Percentiles rank a stretch among this genome's conserved stretches.
These are phyloP conservation scores for Diplogelasinospora grovesii DNA, from an alignment of 495 filamentous ascomycete species.

Conservation along the genomic window DNA sequence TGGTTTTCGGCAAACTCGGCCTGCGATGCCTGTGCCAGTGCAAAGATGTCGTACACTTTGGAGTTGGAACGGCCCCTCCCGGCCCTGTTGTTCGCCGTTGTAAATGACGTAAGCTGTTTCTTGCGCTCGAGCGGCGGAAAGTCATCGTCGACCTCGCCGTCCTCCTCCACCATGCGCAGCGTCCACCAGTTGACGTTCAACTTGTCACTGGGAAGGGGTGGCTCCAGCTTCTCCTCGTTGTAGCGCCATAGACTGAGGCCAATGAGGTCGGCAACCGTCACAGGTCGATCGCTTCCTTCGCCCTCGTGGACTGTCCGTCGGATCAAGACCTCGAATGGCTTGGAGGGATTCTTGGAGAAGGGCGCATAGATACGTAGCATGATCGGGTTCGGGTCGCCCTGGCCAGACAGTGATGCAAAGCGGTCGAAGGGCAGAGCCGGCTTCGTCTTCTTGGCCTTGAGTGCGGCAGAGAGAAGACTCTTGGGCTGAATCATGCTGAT, in stretches of 20 bases:
- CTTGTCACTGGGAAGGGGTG: constrained; percentile 59
- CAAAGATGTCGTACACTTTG: constrained; percentile 90
- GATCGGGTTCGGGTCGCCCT: constrained; percentile 74
- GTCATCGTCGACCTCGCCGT: constrained; percentile 88
- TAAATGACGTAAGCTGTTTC: constrained; percentile 75
- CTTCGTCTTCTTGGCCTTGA: constrained; percentile 74
- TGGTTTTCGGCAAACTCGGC: constrained; percentile 74
- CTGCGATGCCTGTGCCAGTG: constrained; percentile 72
- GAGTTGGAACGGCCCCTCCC: constrained; percentile 65
- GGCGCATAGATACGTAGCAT: constrained; percentile 82
- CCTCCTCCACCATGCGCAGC: constrained; percentile 82
- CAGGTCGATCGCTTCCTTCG: constrained; percentile 52
- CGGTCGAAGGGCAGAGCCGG: constrained; percentile 75
- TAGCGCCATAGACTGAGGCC: constrained; percentile 85
- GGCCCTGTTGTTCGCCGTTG: constrained; percentile 77
- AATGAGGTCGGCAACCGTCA: constrained; percentile 85
- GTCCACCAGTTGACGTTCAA: constrained; percentile 88
- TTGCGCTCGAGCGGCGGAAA: constrained; percentile 81
- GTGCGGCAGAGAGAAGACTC: constrained; percentile 57
- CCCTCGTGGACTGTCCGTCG: constrained; percentile 67
- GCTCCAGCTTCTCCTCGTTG: constrained; percentile 70
- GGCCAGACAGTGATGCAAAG: constrained; percentile 81
- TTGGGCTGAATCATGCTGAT: constrained; percentile 77
- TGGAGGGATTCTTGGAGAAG: constrained; percentile 64
- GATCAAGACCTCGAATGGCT: constrained; percentile 71